Percentiles rank a stretch among this genome's conserved stretches.
Evolutionary conservation across 2,329 filamentous ascomycete species (phyloP).

Genomic region (Arthrobotrys sinensis): DNA sequence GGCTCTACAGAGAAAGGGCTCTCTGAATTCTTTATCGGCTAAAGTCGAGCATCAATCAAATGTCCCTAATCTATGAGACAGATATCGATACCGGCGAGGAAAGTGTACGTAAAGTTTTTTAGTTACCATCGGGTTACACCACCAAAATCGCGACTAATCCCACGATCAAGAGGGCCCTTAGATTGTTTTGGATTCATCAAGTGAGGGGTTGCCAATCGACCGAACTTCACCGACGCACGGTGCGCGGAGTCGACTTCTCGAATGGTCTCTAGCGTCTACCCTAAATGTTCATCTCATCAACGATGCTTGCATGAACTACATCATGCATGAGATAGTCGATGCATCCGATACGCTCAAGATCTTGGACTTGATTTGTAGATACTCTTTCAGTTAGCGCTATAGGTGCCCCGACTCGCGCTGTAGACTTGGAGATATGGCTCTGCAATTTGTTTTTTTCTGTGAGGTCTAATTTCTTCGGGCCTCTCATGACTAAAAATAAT

Average conservation of each 20-base stretch:
- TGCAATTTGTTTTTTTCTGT: background rate
- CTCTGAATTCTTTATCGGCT: background rate
- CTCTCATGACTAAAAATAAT: conserved; percentile 25
- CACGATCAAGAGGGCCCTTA: conserved; percentile 4
- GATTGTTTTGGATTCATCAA: conserved; percentile 15
- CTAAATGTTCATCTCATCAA: conserved; percentile 15
- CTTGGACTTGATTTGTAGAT: conserved; percentile 3
- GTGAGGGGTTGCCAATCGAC: conserved; percentile 4
- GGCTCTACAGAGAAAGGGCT: background rate
- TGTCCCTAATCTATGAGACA: background rate
- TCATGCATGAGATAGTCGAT: conserved; percentile 26
- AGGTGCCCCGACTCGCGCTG: background rate
- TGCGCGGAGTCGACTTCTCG: conserved; percentile 6
- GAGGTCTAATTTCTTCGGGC: background rate
- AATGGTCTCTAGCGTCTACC: conserved; percentile 1
- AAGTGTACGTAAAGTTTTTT: conserved; percentile 19
- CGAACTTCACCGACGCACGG: conserved; percentile 22
- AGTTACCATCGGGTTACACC: conserved; percentile 20
- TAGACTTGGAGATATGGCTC: background rate
- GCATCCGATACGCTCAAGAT: conserved; percentile 13
- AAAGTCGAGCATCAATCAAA: conserved; percentile 16
- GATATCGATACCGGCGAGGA: conserved; percentile 7
- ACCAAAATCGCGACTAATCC: conserved; percentile 15
- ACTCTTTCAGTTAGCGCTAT: conserved; percentile 4
- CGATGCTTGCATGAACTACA: conserved; percentile 24